phyloP scores from a whole-genome alignment of 441 rosid species.

The Kokia cookei region DNA sequence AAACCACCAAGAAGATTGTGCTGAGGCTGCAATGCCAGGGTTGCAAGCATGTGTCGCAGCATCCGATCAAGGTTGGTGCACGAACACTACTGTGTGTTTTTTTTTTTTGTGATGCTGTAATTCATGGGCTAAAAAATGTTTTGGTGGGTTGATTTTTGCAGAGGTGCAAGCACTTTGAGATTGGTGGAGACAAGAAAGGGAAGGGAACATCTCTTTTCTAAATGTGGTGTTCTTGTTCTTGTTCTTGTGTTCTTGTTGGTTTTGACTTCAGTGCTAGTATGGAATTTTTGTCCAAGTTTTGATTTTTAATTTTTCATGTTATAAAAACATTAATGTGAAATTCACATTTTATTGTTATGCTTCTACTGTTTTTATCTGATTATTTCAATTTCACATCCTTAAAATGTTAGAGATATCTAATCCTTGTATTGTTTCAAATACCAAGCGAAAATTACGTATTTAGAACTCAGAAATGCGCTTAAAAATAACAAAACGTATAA shows the following conservation, averaged over 20 bases:
- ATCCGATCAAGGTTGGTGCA: constrained; percentile 40
- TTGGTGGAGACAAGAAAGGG: constrained; percentile 61
- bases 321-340: not conserved
- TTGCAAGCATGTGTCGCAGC: constrained; percentile 61
- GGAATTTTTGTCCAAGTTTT: not conserved
- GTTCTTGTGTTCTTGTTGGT: not conserved
- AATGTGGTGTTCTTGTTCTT: not conserved
- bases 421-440: no score
- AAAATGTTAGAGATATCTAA: not conserved
- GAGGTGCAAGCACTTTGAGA: constrained; percentile 61
- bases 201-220: constrained; percentile 55
- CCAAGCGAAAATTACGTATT: no score
- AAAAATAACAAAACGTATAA: no score
- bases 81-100: not conserved
- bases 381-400: not conserved
- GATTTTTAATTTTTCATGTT: not conserved
- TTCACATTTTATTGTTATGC: not conserved
- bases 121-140: not conserved
- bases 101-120: not conserved
- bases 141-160: constrained; percentile 6
- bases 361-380: not conserved
- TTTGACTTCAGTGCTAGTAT: not conserved
- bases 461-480: no score
- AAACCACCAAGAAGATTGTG: constrained; percentile 62
- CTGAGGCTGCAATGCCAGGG: constrained; percentile 56